Conservation (phyloP, 2,329 filamentous ascomycete genomes). For the Colletotrichum melonis region DNA sequence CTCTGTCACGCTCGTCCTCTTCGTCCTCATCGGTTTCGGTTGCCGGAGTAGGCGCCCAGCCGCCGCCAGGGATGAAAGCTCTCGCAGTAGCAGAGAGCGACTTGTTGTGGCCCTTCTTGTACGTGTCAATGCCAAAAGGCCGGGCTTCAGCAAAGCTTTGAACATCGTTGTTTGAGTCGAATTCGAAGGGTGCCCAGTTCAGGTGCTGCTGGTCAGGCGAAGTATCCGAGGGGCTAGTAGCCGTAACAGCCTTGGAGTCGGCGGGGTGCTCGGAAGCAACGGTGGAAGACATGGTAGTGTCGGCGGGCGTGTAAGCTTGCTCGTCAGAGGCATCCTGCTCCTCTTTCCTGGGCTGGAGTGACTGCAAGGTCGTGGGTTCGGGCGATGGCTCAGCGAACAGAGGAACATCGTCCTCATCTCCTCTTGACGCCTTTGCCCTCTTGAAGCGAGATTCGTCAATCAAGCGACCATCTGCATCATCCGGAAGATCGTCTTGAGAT, state of each 20-base stretch:
- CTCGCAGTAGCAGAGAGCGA: conserved; percentile 78
- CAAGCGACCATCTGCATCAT: conserved; percentile 71
- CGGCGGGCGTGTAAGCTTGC: conserved; percentile 56
- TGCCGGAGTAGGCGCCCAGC: conserved; percentile 19
- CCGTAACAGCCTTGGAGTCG: conserved; percentile 62
- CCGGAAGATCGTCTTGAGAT: conserved; percentile 42
- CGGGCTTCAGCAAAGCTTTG: conserved; percentile 64
- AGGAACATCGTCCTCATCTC: conserved; percentile 78
- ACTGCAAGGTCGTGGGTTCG: conserved; percentile 39
- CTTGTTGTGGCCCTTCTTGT: conserved; percentile 58
- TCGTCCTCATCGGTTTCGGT: conserved; percentile 38
- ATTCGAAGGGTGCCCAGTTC: conserved; percentile 72
- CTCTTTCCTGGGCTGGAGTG: conserved; percentile 24
- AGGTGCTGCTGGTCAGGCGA: conserved; percentile 62
- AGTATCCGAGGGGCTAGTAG: conserved; percentile 62
- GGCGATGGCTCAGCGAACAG: conserved; percentile 72
- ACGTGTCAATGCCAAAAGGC: conserved; percentile 58
- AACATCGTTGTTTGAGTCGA: conserved; percentile 60
- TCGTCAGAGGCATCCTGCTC: conserved; percentile 43
- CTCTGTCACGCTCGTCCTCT: conserved; percentile 34
- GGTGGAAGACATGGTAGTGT: conserved; percentile 66
- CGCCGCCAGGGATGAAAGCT: conserved; percentile 69
- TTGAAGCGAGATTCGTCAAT: conserved; percentile 78
- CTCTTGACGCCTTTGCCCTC: conserved; percentile 73
- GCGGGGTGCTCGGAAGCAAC: conserved; percentile 61